Evolutionary conservation across 768 basidiomycete species (phyloP), one percentile per base, ranked within the genome.

Genomic region (Hebeloma cylindrosporum): DNA sequence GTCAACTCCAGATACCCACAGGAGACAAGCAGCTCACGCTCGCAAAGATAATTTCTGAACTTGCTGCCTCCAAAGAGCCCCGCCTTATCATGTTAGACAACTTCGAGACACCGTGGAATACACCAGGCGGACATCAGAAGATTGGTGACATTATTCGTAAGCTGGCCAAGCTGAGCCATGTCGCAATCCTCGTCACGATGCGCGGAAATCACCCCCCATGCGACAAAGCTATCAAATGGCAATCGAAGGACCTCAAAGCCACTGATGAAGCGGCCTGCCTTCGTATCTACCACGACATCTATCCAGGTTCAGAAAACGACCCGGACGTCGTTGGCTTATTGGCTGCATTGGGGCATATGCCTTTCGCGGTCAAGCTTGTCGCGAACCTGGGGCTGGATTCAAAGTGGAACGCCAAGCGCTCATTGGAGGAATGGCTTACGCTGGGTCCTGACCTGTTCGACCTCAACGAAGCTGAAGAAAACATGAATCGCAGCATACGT

Each of bases 81-180:
- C 50, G 63, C 6, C 33, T 72, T 20, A 23, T 73, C 16, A 45
- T 71, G 17, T 52, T 73, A 7, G 69, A 72, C 42, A 68, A 72
- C 40, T 69, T 73, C 40, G 71, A 73, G 55, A 68, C 69, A 5
- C 59, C 65, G 3, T 70, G 68, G 69, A 58, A 67, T 45, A 51
- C 54, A 31, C 48, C 42, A 6, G 39, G 30, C 18, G 49, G 45
- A 3, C 45, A 42, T 16, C 59, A 52, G 41, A 48, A 40, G 16
- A 54, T 69, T 26, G 52, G 58, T 20, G 45, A 50, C 18, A 47
- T 66, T 10, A 47, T 70, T 11, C 31, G 48, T 23, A 45, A 47
- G n/a, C 43, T 69, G 5, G 54, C 54, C 5, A 40, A 40, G 5
- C 40, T 70, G 5, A 45, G 57, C 2, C 54, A 61, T 42, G 45